Percentiles rank a stretch among this genome's conserved stretches.
Evolutionary conservation across 2,329 filamentous ascomycete species (phyloP).

Genomic region (Cladosporium sp.): DNA sequence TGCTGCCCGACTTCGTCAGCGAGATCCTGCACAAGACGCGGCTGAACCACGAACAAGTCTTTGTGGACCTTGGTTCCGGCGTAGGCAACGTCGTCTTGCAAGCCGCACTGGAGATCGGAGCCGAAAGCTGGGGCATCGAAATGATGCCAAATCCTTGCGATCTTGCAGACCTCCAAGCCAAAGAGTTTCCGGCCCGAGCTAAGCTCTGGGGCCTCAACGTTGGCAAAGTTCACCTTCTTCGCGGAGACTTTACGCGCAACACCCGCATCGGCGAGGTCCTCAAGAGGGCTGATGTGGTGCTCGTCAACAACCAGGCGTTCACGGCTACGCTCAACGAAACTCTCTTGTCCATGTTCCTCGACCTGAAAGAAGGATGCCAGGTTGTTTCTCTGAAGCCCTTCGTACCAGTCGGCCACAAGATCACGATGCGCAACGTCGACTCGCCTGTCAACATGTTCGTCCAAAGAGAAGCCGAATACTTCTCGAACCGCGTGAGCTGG

Average conservation of each 20-base stretch:
- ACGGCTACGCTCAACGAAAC: conserved; percentile 80
- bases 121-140: conserved; percentile 93
- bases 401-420: conserved; percentile 73
- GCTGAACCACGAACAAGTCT: conserved; percentile 78
- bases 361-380: conserved; percentile 84
- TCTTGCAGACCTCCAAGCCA: conserved; percentile 72
- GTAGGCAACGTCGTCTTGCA: conserved; percentile 95
- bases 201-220: conserved; percentile 82
- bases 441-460: conserved; percentile 77
- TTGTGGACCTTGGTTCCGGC: conserved; percentile 91
- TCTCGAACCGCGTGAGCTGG: conserved; percentile 77
- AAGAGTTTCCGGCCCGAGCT: conserved; percentile 80
- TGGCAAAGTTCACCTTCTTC: conserved; percentile 73
- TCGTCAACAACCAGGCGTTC: conserved; percentile 98
- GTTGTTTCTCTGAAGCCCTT: conserved; percentile 92
- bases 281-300: conserved; percentile 83
- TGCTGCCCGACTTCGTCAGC: conserved; percentile 78
- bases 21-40: conserved; percentile 74
- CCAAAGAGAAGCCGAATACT: conserved; percentile 68
- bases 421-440: conserved; percentile 69
- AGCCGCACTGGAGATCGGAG: conserved; percentile 86
- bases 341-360: conserved; percentile 83
- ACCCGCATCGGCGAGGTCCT: conserved; percentile 66
- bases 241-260: conserved; percentile 79
- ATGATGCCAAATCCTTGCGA: conserved; percentile 89